These are phyloP conservation scores for Cordyceps javanica DNA, from an alignment of 2,329 filamentous ascomycete genomes.

Conservation along the genomic window DNA sequence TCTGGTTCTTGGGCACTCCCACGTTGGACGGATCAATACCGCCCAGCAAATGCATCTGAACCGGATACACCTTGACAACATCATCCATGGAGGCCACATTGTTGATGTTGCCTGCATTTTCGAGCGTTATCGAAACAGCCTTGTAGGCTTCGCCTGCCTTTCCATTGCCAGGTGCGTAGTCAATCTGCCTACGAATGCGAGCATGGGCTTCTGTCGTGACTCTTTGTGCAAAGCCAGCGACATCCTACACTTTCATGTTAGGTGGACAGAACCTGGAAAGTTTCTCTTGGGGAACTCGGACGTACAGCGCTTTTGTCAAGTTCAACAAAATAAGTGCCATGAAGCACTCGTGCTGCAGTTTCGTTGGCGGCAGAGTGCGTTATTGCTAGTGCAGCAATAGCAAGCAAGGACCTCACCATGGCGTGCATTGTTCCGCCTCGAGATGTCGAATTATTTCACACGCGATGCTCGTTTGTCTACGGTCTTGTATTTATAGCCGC, in stretches of 20 bases:
- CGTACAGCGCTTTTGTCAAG: conserved; percentile 44
- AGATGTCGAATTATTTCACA: not conserved
- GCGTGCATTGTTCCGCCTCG: not conserved
- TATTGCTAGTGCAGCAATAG: not conserved
- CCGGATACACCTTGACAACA: conserved; percentile 44
- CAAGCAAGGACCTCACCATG: not conserved
- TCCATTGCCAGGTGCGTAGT: conserved; percentile 25
- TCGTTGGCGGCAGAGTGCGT: not conserved
- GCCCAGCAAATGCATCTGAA: conserved; percentile 34
- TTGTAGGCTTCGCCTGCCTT: conserved; percentile 41
- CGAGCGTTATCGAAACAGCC: conserved; percentile 46
- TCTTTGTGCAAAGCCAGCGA: too few relatives aligned
- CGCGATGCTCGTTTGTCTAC: not conserved
- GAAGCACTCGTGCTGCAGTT: conserved; percentile 23
- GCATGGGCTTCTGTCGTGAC: conserved; percentile 30
- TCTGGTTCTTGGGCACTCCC: conserved; percentile 31
- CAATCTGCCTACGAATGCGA: conserved; percentile 39
- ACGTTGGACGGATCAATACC: conserved; percentile 36
- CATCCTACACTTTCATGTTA: not conserved
- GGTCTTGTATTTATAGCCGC: not conserved
- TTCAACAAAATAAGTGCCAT: conserved; percentile 47
- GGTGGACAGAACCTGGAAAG: not conserved
- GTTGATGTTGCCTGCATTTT: conserved; percentile 32
- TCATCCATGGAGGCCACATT: conserved; percentile 35
- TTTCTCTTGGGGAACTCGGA: not conserved